Base-by-base conservation (phyloP, 345 rosid species). In the Barbarea vulgaris region DNA sequence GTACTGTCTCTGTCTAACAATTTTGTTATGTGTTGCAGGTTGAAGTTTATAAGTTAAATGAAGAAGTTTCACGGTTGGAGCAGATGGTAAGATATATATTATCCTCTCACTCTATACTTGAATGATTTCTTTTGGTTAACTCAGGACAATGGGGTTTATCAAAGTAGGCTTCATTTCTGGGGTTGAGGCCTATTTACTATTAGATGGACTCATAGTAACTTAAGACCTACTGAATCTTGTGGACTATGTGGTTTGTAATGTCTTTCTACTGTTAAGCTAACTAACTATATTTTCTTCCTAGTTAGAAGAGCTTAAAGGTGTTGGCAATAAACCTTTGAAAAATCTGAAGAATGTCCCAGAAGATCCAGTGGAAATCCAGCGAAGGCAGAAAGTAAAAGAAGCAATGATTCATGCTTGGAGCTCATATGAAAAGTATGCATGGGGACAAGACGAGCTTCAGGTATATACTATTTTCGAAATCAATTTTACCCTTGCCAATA, bases 381-480 rank as follows among this genome's bases (percentile, higher is more conserved):
- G 97, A 61, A 84, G 93, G 81, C 91, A 89, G 84, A 91, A 87
- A 85, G 97, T 93, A 19, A 93, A 87, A 82, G 97, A 91, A 74
- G 97, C 99, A 39, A 96, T 96, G 99, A 54, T 89, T 67, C 97
- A 96, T 83, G 99, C 96, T 12, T 96, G 99, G 98, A 83, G 81
- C 73, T 88, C 97, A 46, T 93, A 93, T 81, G 99, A 96, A 70
- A 96, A 88, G 80, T 96, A 89, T 83, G 98, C 98, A 3, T 91
- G 97, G 99, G 99, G 98, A 56, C 78, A 87, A 34, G 99, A 96
- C 67, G 98, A 96, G 78, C 98, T 96, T 77, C 93, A 93, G 96
- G 99, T 92, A 67, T 27, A 54, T 13, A n/a, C 27, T 28, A 66
- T 12, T 11, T 33, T 50, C 30, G 48, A 39, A 65, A 53, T 33